Evolutionary conservation across 1,284 basidiomycete genomes (phyloP), one percentile per base, ranked within the genome.

Genomic region (Leccinum solheimii): DNA sequence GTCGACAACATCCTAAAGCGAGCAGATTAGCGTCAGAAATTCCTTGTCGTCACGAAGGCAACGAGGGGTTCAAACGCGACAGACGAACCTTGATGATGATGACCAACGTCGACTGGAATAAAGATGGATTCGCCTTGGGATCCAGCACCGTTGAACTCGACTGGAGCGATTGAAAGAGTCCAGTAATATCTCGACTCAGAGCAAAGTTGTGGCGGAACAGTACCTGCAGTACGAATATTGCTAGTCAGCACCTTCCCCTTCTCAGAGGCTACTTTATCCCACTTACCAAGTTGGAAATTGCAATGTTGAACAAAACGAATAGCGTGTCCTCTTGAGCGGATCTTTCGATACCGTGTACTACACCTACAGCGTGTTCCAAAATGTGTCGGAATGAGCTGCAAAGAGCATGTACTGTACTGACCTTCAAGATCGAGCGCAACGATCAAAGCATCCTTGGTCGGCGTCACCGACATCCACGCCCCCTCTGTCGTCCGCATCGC

Each of bases 351-450:
- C 83, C 84, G 62, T 87, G 86, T 23, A 23, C 23, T 0, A 87
- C 84, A 51, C 86, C 85, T 87, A 21, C 13, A 23, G 21, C 3
- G 13, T 1, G 10, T 16, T 5, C 4, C n/a, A 30, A 19, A 21
- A 16, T 45, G 16, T 43, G 16, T 1, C 9, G 8, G 10, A 1
- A 10, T 3, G n/a, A 48, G 7, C 5, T 5, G 6, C 11, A 4
- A 16, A 48, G n/a, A 43, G 9, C 5, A 2, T 36, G 10, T 7
- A 16, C 16, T 2, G 1, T 9, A 49, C 55, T 8, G 1, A 79
- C 86, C 86, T 78, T 87, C 86, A 62, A 87, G 87, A 65, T 88
- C 86, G 2, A 88, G 75, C 0, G 86, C 81, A 5, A 88, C 84
- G 11, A 87, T 76, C 23, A 88, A 72, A 0, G 72, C 69, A 32